phyloP scores from a whole-genome alignment of 2,329 filamentous ascomycete genomes.

The Metarhizium anisopliae region DNA sequence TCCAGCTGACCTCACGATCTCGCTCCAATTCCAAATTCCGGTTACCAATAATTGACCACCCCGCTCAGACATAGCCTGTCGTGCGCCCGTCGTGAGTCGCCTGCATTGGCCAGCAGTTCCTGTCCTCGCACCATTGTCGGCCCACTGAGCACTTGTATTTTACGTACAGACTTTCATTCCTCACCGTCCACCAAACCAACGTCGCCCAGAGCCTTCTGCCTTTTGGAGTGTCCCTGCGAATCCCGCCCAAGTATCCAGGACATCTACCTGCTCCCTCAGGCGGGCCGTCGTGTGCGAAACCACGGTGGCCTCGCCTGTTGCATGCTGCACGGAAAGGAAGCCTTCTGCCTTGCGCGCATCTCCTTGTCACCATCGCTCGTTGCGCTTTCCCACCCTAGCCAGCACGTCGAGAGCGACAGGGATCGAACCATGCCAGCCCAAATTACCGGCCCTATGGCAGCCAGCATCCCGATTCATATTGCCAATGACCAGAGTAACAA shows the following conservation, averaged over 20 bases:
- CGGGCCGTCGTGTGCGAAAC: conserved; percentile 13
- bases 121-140: conserved; percentile 13
- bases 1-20: conserved; percentile 4
- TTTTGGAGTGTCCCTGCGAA: not conserved
- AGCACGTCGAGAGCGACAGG: not conserved
- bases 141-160: conserved; percentile 25
- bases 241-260: conserved; percentile 6
- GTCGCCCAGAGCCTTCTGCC: not conserved
- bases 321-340: conserved; percentile 11
- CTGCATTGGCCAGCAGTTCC: conserved; percentile 20
- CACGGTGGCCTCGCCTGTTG: conserved; percentile 18
- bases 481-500: conserved; percentile 25
- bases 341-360: not conserved
- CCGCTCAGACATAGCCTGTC: conserved; percentile 4
- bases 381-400: not conserved
- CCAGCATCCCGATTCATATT: conserved; percentile 29
- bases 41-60: conserved; percentile 3
- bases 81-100: conserved; percentile 5
- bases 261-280: conserved; percentile 8
- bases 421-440: conserved; percentile 27
- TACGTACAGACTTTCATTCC: conserved; percentile 22
- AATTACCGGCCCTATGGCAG: conserved; percentile 27
- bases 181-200: not conserved
- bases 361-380: not conserved
- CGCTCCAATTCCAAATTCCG: not conserved